These are phyloP conservation scores for Backusella liffmaniae DNA, from an alignment of 192 early-diverging fungal species.

Conservation along the genomic window DNA sequence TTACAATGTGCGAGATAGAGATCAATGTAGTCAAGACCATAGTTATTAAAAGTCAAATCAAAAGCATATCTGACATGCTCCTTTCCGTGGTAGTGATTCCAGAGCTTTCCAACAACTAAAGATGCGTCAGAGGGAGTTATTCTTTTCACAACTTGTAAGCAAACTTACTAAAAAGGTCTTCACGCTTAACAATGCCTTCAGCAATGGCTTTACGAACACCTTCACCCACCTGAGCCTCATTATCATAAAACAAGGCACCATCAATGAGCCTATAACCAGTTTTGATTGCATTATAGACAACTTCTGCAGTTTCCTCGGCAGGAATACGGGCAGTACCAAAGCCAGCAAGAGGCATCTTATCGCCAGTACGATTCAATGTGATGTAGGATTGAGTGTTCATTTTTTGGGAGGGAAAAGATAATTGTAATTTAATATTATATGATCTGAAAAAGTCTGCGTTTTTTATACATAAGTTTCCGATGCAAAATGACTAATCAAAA, in stretches of 20 bases:
- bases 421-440: too few relatives aligned
- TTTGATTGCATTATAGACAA: constrained; percentile 41
- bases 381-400: constrained; percentile 1
- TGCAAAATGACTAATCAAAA: background rate
- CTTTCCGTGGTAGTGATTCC: constrained; percentile 60
- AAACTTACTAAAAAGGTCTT: constrained; percentile 44
- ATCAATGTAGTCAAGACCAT: constrained; percentile 61
- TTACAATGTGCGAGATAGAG: constrained; percentile 68
- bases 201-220: constrained; percentile 51
- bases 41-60: constrained; percentile 47
- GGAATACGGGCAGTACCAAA: constrained; percentile 52
- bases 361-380: constrained; percentile 39
- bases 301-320: constrained; percentile 38
- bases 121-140: background rate
- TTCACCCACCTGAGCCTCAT: constrained; percentile 59
- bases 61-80: constrained; percentile 53
- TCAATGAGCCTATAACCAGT: constrained; percentile 43
- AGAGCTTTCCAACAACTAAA: constrained; percentile 48
- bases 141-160: too few relatives aligned
- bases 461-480: background rate
- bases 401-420: too few relatives aligned
- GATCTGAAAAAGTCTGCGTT: background rate
- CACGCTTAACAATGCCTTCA: constrained; percentile 51
- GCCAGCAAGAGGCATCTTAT: constrained; percentile 54
- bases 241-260: constrained; percentile 62